Evolutionary conservation across 345 rosid species (phyloP).

Genomic region (Salix purpurea): DNA sequence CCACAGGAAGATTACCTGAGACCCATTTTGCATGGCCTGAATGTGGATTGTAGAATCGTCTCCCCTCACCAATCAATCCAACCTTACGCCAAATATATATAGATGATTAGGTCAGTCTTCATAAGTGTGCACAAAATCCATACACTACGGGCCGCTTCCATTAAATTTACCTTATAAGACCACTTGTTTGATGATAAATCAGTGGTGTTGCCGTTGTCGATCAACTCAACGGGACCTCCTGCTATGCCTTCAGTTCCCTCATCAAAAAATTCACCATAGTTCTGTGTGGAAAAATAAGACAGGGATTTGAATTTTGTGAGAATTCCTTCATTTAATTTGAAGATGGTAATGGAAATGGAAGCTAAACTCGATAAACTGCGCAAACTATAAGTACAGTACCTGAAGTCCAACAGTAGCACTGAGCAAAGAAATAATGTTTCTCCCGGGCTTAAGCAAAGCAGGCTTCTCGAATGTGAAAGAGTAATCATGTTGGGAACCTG

Average conservation of each 20-base stretch:
- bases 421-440: conserved; percentile 5
- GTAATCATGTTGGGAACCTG: conserved; percentile 6
- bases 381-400: neutral
- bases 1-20: neutral
- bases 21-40: neutral
- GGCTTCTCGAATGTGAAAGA: neutral
- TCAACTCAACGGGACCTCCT: conserved; percentile 13
- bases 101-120: neutral
- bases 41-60: neutral
- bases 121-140: too few species aligned
- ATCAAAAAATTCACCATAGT: conserved; percentile 13
- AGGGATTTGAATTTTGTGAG: neutral
- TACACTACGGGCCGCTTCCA: neutral
- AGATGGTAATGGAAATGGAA: too few species aligned
- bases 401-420: conserved; percentile 19
- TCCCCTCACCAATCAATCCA: conserved; percentile 2
- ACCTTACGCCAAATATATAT: neutral
- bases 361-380: neutral
- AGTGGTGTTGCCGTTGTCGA: neutral
- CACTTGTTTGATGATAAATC: conserved; percentile 10
- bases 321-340: neutral
- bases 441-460: neutral
- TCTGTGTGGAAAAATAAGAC: neutral
- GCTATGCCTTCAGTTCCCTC: conserved; percentile 5
- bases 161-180: conserved; percentile 4